Base-by-base conservation (phyloP, 495 filamentous ascomycete genomes). In the Neurospora sp. region DNA sequence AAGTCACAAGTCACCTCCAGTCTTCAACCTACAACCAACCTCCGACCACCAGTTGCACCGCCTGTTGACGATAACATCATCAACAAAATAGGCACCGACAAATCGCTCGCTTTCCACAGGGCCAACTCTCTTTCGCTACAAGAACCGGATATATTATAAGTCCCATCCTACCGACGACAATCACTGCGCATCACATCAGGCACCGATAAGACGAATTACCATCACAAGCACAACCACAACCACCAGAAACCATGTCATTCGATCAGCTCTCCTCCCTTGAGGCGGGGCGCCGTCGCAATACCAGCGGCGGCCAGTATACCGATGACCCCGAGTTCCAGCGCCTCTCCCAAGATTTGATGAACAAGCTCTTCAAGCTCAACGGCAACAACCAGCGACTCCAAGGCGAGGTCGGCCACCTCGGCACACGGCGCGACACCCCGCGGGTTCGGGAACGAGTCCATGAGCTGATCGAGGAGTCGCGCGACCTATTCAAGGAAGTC, bases 311-410 rank as follows among this genome's bases (percentile, higher is more conserved):
- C 75, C 90, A 93, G 76, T 97, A 96, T 82, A 86, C 91, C 75
- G 96, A 99, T 84, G 95, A 97, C 79, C 96, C 96, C 62, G 94
- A 96, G 76, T 99, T 98, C 88, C 87, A 91, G 76, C 86, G 86
- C 23, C 88, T 96, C 75, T 93, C 94, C 74, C 90, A 93, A 78
- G 87, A 89, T 31, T 88, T 98, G 70, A 95, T 91, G 77, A 91
- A 93, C 78, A 90, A 94, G 82, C 87, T 99, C 35, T 97, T 97
- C 82, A 88, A 87, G 37, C 87, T 99, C 72, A 97, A 94, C 27
- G 90, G 91, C 54, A 96, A 96, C 80, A 93, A 97, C 77, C 90
- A 92, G 72, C 89, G 90, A 39, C 85, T 99, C 7, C 91, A 88
- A 49, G 89, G 89, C 73, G 92, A 99, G 78, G 88, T 99, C 72